Evolutionary conservation across 805 yeast genomes (phyloP).

Genomic region (Cyberlindnera mrakii): DNA sequence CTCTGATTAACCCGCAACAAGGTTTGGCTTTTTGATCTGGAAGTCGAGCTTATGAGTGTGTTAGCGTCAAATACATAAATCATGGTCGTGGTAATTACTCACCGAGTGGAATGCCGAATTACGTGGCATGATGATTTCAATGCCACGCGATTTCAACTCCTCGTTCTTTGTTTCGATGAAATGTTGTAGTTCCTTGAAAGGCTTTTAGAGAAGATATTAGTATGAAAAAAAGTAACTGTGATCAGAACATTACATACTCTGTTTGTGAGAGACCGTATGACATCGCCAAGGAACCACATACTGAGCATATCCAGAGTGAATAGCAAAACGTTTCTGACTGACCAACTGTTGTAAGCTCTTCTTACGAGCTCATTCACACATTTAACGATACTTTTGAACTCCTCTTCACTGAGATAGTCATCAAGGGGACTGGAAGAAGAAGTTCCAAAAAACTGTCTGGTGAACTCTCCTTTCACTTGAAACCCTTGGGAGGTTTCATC

Average conservation of each 20-base stretch:
- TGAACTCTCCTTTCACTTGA: constrained; percentile 30
- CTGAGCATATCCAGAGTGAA: constrained; percentile 31
- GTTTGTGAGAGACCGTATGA: constrained; percentile 26
- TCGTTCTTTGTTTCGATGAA: constrained; percentile 32
- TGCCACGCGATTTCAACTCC: constrained; percentile 19
- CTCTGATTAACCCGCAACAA: too few relatives aligned
- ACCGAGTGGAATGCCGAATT: constrained; percentile 47
- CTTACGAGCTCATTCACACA: constrained; percentile 37
- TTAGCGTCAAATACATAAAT: not conserved
- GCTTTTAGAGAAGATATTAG: constrained; percentile 19
- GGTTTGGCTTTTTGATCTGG: constrained; percentile 39
- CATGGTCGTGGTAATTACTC: not conserved
- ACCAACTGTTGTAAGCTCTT: constrained; percentile 34
- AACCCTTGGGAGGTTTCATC: constrained; percentile 5
- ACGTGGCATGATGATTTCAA: constrained; percentile 44
- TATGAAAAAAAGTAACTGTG: not conserved
- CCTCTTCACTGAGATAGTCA: constrained; percentile 28
- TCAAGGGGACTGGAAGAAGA: constrained; percentile 49
- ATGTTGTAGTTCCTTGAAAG: constrained; percentile 35
- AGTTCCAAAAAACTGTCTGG: constrained; percentile 43
- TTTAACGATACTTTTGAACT: constrained; percentile 36
- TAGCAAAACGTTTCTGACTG: constrained; percentile 35
- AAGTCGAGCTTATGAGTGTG: constrained; percentile 32
- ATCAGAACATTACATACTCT: constrained; percentile 5
- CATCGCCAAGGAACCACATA: constrained; percentile 34